A percentile compares a stretch with the other conserved stretches of the same genome.
Conservation (phyloP, 345 rosid genomes). For the Citrus australasica region DNA sequence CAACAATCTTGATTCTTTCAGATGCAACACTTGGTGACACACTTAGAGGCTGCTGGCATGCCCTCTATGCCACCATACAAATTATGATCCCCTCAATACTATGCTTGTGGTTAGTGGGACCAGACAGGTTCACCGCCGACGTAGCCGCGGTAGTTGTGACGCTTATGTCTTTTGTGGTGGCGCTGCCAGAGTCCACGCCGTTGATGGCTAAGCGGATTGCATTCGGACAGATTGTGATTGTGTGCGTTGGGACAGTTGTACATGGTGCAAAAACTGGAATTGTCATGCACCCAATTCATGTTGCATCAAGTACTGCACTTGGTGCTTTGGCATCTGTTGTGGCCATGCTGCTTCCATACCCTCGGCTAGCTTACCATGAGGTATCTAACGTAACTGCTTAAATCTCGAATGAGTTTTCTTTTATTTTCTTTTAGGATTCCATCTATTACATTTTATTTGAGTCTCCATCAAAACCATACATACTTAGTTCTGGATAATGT, state of each 20-base stretch:
- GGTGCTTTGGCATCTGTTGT: slow-evolving; percentile 72
- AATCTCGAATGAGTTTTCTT: not conserved
- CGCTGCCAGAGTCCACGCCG: slow-evolving; percentile 63
- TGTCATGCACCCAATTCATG: slow-evolving; percentile 54
- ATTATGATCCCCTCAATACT: slow-evolving; percentile 33
- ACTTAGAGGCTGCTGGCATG: slow-evolving; percentile 52
- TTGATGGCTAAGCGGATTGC: slow-evolving; percentile 71
- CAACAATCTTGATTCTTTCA: slow-evolving; percentile 59
- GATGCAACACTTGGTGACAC: slow-evolving; percentile 70
- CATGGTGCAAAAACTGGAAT: slow-evolving; percentile 34
- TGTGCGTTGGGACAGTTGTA: slow-evolving; percentile 54
- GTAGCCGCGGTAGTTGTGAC: slow-evolving; percentile 57
- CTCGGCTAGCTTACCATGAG: slow-evolving; percentile 62
- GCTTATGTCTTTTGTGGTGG: slow-evolving; percentile 52
- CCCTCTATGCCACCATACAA: slow-evolving; percentile 48
- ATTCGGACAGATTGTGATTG: slow-evolving; percentile 71
- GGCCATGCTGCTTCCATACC: slow-evolving; percentile 69
- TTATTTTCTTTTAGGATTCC: not conserved
- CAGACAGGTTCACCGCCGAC: slow-evolving; percentile 34
- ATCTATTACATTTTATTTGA: not conserved
- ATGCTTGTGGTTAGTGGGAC: slow-evolving; percentile 43
- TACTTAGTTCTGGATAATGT: no score
- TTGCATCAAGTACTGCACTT: slow-evolving; percentile 62
- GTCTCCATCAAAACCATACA: not conserved
- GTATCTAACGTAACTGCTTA: slow-evolving; percentile 17